Evolutionary conservation across 2,329 filamentous ascomycete species (phyloP).

Genomic region (Tolypocladium guangdongense): DNA sequence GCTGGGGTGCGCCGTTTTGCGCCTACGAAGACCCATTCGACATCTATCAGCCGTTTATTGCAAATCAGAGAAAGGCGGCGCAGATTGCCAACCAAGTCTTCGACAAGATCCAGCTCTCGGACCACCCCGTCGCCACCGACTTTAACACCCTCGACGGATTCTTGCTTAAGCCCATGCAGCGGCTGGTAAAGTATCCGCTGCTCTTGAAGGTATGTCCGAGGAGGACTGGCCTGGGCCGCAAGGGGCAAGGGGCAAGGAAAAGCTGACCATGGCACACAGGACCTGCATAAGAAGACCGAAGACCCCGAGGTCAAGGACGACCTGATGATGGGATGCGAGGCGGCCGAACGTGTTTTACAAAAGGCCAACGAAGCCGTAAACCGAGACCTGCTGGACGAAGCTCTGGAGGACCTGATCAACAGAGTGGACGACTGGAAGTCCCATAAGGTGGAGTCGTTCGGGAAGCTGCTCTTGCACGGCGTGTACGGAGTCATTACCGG

Average conservation of each 20-base stretch:
- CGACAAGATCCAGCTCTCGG: conserved; percentile 70
- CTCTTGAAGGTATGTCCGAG: conserved; percentile 58
- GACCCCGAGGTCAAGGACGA: conserved; percentile 61
- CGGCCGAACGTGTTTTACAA: conserved; percentile 69
- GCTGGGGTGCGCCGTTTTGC: conserved; percentile 90
- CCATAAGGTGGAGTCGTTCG: conserved; percentile 83
- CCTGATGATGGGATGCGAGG: conserved; percentile 64
- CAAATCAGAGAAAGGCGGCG: conserved; percentile 88
- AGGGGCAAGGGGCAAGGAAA: background rate
- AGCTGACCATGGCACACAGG: conserved; percentile 33
- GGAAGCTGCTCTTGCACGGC: conserved; percentile 76
- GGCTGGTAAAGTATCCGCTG: conserved; percentile 87
- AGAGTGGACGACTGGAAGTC: conserved; percentile 97
- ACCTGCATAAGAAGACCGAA: conserved; percentile 76
- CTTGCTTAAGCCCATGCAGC: conserved; percentile 90
- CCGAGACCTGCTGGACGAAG: conserved; percentile 73
- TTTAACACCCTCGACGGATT: conserved; percentile 86
- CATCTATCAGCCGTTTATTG: conserved; percentile 94
- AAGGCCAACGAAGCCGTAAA: conserved; percentile 88
- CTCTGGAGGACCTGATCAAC: conserved; percentile 66
- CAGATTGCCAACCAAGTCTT: conserved; percentile 75
- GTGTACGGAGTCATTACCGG: conserved; percentile 86
- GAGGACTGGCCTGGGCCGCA: conserved; percentile 6
- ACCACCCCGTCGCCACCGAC: conserved; percentile 71
- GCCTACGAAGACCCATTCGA: conserved; percentile 78